phyloP scores from a whole-genome alignment of 768 basidiomycete genomes.

The Trametes gibbosa region DNA sequence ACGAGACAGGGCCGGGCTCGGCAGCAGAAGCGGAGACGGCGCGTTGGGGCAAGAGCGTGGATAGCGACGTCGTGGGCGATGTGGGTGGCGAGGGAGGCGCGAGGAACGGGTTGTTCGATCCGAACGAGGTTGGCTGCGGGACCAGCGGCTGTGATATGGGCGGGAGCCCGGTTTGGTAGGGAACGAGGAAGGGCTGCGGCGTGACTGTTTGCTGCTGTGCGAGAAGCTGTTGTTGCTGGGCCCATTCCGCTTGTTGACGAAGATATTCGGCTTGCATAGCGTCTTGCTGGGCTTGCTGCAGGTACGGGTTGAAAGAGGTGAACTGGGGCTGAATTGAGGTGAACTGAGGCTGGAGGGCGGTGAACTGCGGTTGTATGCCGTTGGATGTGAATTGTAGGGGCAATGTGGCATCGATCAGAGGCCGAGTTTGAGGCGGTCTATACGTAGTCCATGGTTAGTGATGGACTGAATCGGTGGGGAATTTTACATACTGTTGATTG shows the following conservation, averaged over 20 bases:
- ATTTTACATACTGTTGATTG: constrained; percentile 44
- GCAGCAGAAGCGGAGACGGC: constrained; percentile 30
- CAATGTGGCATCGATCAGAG: constrained; percentile 23
- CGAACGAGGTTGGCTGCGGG: constrained; percentile 56
- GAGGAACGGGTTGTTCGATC: constrained; percentile 28
- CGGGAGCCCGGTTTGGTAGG: constrained; percentile 42
- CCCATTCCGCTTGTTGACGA: constrained; percentile 58
- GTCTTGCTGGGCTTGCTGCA: constrained; percentile 86
- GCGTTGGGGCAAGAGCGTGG: constrained; percentile 35
- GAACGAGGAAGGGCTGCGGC: constrained; percentile 38
- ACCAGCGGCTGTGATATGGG: constrained; percentile 46
- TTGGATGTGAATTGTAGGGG: constrained; percentile 25
- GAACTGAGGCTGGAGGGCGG: constrained; percentile 24
- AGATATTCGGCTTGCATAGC: constrained; percentile 54
- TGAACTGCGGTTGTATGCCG: constrained; percentile 22
- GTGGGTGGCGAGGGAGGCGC: constrained; percentile 27
- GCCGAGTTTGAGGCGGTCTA: constrained; percentile 8
- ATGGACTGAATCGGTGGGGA: not conserved
- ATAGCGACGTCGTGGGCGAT: constrained; percentile 37
- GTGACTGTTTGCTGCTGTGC: constrained; percentile 32
- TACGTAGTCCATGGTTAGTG: constrained; percentile 12
- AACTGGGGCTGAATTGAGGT: constrained; percentile 69
- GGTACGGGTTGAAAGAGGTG: constrained; percentile 89
- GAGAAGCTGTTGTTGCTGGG: constrained; percentile 55
- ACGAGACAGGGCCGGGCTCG: constrained; percentile 8